Base-by-base conservation (phyloP, 441 rosid species). In the Populus hybrid region DNA sequence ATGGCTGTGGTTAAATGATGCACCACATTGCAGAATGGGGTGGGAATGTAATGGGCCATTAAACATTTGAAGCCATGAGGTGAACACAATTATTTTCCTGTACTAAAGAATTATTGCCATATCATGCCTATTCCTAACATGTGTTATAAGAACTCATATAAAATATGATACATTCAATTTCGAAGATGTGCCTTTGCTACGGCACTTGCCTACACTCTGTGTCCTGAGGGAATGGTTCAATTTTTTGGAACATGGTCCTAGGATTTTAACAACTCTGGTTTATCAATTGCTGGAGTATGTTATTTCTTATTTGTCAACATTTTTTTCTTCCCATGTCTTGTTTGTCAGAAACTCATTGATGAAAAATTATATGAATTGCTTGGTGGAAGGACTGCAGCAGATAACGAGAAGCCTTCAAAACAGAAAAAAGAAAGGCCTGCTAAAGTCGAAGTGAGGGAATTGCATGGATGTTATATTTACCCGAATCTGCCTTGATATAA, bases 301-400 rank as follows among this genome's bases (percentile, higher is more conserved):
- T 26, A 26, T 68, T 69, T 32, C 64, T 23, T 9, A n/a, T 67
- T 36, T 83, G 53, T 69, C 57, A 69, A 73, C 24, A 40, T 9
- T 21, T 38, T 79, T 79, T 73, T 71, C 69, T 70, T 72, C 75
- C 38, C 71, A 6, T 76, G 30, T 80, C 46, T 66, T 80, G 66
- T 78, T 38, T 80, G 21, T 72, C 84, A 97, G 98, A 81, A 93
- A 90, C 84, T 85, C 77, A 84, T 94, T 71, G 98, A 89, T 82
- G 85, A 84, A 75, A 94, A 93, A 81, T 75, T 93, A 80, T 83
- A 78, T 75, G 95, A 92, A 85, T 81, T 92, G 77, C 92, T 97
- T 82, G 99, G 98, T 76, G 97, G 93, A 84, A 92, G 79, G 85
- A 94, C 98, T 46, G 95, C 95, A 74, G 93, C 96, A 72, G 97